Evolutionary conservation across 2,329 filamentous ascomycete genomes (phyloP), one percentile per base, ranked within the genome.

Genomic region (Phialophora macrospora): DNA sequence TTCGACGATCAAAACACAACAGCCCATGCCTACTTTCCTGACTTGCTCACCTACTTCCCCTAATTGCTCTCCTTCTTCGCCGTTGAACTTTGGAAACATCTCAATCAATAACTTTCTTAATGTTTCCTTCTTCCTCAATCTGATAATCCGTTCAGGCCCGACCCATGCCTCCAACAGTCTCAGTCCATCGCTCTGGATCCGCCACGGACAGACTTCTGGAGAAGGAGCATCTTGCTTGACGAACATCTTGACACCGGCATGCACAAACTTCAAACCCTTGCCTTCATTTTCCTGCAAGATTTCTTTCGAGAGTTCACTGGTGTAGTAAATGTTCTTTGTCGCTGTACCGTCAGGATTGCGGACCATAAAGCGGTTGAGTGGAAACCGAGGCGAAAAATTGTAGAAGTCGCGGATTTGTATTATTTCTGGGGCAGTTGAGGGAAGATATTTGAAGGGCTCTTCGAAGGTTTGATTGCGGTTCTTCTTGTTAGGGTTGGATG

Each of bases 241-340:
- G 77, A 96, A 99, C 92, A 98, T 98, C 81, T 96, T 96, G 38
- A 99, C 93, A 70, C 95, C 95, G 58, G 90, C 94, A 79, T 99
- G 95, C 57, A 99, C 91, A 75, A 99, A 97, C 77, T 95, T 96
- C 78, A 98, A 89, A 54, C 93, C 93, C 30, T 90, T 89, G 51
- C 92, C 91, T 78, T 97, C 93, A 76, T 99, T 99, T 75, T 90
- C 85, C 3, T 84, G 86, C 3, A 99, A 84, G 61, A 99, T 95
- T 70, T 94, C 90, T 34, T 93, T 90, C 24, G 92, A 90, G 12
- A 98, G 84, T 4, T 87, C 86, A 41, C 90, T 93, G 11, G 93
- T 96, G 82, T 98, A 99, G 84, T 99, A 99, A 72, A 99, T 94
- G 30, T 93, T 95, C 82, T 97, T 96, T 60, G 91, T 88, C 0